Conservation (phyloP, 352 stramenopile species). For the Aphanomyces euteiches region DNA sequence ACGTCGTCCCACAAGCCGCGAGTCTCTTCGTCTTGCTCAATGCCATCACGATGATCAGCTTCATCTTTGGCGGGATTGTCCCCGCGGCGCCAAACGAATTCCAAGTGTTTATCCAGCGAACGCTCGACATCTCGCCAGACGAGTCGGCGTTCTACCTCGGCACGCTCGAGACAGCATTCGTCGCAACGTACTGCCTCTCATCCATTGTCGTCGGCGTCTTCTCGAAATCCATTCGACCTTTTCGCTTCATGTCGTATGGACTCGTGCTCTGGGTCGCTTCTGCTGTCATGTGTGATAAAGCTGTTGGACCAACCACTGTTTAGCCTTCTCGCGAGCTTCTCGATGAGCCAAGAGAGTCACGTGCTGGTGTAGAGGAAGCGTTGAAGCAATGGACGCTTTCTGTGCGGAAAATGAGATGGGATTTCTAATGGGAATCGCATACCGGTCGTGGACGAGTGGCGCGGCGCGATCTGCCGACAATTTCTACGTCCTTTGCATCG, state of each 20-base stretch:
- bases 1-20: slow-evolving; percentile 5
- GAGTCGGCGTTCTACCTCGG: not conserved
- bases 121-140: slow-evolving; percentile 34
- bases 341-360: no score
- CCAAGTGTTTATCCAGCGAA: slow-evolving; percentile 43
- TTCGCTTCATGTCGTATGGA: slow-evolving; percentile 48
- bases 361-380: no score
- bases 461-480: slow-evolving; percentile 37
- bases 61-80: slow-evolving; percentile 70
- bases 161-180: slow-evolving; percentile 5
- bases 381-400: no score
- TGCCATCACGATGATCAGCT: slow-evolving; percentile 54
- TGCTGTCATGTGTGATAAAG: slow-evolving; percentile 43
- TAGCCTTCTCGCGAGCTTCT: no score
- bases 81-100: slow-evolving; percentile 58
- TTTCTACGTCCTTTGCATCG: slow-evolving; percentile 50
- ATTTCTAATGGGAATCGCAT: no score
- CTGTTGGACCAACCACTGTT: no score
- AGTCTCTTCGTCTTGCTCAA: slow-evolving; percentile 34
- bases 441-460: no score
- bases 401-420: no score
- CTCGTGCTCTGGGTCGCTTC: slow-evolving; percentile 54
- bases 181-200: slow-evolving; percentile 18
- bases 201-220: slow-evolving; percentile 48
- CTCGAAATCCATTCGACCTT: slow-evolving; percentile 49